phyloP scores from a whole-genome alignment of 148 eudicot species.

The Rhododendron henanense region DNA sequence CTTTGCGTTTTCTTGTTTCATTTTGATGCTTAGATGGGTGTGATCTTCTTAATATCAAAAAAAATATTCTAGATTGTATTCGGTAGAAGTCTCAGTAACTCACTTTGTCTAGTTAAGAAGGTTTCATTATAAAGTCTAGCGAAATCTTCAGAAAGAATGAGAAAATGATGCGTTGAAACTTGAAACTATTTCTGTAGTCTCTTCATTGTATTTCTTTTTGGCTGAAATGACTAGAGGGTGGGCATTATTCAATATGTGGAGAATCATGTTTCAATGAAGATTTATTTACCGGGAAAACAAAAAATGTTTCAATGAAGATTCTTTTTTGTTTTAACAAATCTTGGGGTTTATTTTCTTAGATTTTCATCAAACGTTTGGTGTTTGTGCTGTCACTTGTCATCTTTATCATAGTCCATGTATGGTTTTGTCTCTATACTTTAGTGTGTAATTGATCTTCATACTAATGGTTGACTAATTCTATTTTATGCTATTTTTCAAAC shows the following conservation, averaged over 20 bases:
- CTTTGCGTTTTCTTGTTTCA: not conserved
- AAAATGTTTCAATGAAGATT: not conserved
- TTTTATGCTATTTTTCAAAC: slow-evolving; percentile 5
- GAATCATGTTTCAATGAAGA: not conserved
- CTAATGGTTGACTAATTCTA: not conserved
- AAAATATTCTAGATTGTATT: not conserved
- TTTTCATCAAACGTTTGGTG: not conserved
- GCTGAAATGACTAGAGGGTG: not conserved
- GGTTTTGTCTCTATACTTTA: not conserved
- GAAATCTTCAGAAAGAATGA: not conserved
- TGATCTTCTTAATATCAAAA: not conserved
- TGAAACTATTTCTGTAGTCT: slow-evolving; percentile 3
- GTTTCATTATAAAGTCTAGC: not conserved
- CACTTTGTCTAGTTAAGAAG: not conserved
- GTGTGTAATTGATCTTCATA: not conserved
- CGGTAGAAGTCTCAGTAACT: not conserved
- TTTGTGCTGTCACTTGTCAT: not conserved
- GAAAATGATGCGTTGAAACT: not conserved
- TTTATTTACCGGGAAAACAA: not conserved
- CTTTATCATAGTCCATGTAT: not conserved
- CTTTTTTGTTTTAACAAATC: not conserved
- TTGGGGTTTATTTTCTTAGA: not conserved
- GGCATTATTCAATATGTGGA: not conserved
- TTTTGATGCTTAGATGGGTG: not conserved
- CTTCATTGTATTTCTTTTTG: not conserved